Evolutionary conservation across 805 yeast species (phyloP), one percentile per base, ranked within the genome.

Genomic region (Zygotorulaspora florentina): DNA sequence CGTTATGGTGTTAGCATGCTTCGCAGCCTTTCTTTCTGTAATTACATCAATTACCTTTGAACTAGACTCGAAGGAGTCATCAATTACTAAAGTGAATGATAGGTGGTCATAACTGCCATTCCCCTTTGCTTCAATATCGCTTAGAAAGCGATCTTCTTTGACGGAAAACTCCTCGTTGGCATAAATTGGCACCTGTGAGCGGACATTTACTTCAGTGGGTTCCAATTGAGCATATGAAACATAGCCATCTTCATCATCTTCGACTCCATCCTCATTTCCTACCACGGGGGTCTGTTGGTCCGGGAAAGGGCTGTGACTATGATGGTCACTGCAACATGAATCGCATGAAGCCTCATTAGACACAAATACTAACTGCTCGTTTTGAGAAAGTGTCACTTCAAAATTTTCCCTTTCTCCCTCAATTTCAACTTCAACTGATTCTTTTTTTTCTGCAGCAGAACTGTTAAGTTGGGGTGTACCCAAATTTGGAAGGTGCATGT

Each of bases 401-500:
- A 58, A 52, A 23, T 55, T 50, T 4, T 48, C 36, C 18, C 47
- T 46, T 12, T 55, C 37, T 23, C 56, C 64, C 29, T 54, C 65
- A 18, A 58, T 53, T 28, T 56, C 56, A 36, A 61, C 50, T 1
- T 54, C 49, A 8, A 59, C 53, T 16, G 47, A 18, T 15, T 45
- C 42, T 29, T 40, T 42, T 18, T 23, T 18, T 7, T 37, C 23
- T 5, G 9, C 27, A 4, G 45, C n/a, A 4, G 10, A 20, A 8
- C 5, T 33, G 20, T 5, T 16, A n/a, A 18, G 5, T 33, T 33
- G 20, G 5, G 36, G 9, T 9, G 6, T 33, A n/a, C 12, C 13
- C 12, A 17, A 16, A 16, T 11, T 33, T 11, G 44, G 25, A 11
- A 43, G 35, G 25, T 45, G 43, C 20, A 36, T 43, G 31, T 39